These are phyloP conservation scores for Urtica urens DNA, from an alignment of 306 rosid genomes.

Conservation along the genomic window DNA sequence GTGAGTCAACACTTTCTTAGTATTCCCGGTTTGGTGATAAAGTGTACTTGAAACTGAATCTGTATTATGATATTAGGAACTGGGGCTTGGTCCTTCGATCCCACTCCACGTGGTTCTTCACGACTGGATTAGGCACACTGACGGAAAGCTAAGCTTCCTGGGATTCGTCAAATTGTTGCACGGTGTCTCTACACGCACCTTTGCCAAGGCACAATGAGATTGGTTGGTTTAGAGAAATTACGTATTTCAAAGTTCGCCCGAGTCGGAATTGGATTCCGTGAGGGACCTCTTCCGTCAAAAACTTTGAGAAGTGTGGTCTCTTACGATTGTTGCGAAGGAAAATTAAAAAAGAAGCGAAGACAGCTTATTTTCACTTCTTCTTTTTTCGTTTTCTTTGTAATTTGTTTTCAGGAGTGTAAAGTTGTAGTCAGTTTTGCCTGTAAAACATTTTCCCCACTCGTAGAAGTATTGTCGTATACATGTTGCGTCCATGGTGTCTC, in stretches of 20 bases:
- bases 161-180: slow-evolving; percentile 88
- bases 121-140: slow-evolving; percentile 97
- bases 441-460: slow-evolving; percentile 1
- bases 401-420: slow-evolving; percentile 29
- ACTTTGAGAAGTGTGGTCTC: too few species aligned
- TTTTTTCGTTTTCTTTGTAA: background rate
- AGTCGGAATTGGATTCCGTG: background rate
- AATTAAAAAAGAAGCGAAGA: slow-evolving; percentile 11
- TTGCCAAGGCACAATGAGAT: slow-evolving; percentile 48
- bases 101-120: slow-evolving; percentile 89
- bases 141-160: slow-evolving; percentile 92
- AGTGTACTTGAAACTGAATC: background rate
- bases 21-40: too few species aligned
- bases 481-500: slow-evolving; percentile 3
- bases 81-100: slow-evolving; percentile 95
- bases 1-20: slow-evolving; percentile 34
- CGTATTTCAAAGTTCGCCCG: slow-evolving; percentile 10
- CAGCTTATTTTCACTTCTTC: slow-evolving; percentile 8
- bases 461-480: slow-evolving; percentile 1
- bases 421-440: slow-evolving; percentile 43
- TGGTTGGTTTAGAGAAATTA: slow-evolving; percentile 14
- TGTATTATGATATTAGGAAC: slow-evolving; percentile 41
- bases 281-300: too few species aligned
- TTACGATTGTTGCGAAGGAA: too few species aligned
- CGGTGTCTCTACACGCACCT: slow-evolving; percentile 69